Conservation (phyloP, 2,329 filamentous ascomycete species). For the Sporothrix variecibatus region DNA sequence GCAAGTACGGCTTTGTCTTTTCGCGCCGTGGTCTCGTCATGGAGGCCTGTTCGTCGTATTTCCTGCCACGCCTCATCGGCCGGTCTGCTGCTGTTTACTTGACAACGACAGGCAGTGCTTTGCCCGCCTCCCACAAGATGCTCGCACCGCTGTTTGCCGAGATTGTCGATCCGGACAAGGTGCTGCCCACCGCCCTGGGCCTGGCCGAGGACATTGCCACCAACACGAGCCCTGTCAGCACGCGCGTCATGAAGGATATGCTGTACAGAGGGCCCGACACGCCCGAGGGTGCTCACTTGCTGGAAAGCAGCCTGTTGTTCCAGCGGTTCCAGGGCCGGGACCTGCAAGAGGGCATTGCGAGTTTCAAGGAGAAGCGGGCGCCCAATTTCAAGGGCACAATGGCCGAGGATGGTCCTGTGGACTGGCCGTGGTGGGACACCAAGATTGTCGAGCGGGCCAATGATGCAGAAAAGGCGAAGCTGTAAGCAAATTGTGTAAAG, state of each 20-base stretch:
- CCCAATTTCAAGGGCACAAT: slow-evolving; percentile 57
- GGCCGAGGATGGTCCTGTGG: slow-evolving; percentile 54
- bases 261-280: slow-evolving; percentile 62
- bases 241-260: slow-evolving; percentile 69
- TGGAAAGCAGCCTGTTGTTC: slow-evolving; percentile 67
- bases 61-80: slow-evolving; percentile 70
- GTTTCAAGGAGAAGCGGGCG: slow-evolving; percentile 69
- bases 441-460: slow-evolving; percentile 42
- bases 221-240: slow-evolving; percentile 66
- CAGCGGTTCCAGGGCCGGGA: slow-evolving; percentile 61
- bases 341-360: slow-evolving; percentile 65
- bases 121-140: slow-evolving; percentile 52
- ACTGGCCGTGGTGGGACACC: slow-evolving; percentile 70
- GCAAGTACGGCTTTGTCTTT: slow-evolving; percentile 76
- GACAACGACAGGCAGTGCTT: slow-evolving; percentile 66
- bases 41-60: slow-evolving; percentile 72
- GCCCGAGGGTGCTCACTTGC: slow-evolving; percentile 68
- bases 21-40: slow-evolving; percentile 68
- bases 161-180: slow-evolving; percentile 59
- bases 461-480: slow-evolving; percentile 26
- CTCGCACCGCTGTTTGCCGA: slow-evolving; percentile 67
- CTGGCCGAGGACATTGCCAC: slow-evolving; percentile 66
- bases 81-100: slow-evolving; percentile 64
- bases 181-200: slow-evolving; percentile 62
- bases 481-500: slow-evolving; percentile 10